A percentile compares a stretch with the other conserved stretches of the same genome.
phyloP scores from a whole-genome alignment of 116 monocot species.

The Posidonia oceanica region DNA sequence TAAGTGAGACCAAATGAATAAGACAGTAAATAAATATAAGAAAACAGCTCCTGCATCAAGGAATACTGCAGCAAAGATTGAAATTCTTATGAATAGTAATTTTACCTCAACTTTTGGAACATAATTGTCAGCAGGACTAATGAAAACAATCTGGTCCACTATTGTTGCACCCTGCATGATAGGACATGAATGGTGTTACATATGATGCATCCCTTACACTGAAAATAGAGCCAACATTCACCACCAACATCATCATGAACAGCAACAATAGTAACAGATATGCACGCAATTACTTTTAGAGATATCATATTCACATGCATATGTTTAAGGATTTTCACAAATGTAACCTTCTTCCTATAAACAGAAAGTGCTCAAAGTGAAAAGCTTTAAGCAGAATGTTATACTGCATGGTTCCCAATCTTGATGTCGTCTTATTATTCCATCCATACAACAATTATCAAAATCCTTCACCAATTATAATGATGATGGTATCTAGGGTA shows the following conservation, averaged over 20 bases:
- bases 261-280: background rate
- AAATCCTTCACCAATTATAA: too few species aligned
- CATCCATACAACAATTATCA: too few species aligned
- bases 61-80: background rate
- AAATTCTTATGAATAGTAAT: background rate
- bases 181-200: background rate
- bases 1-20: background rate
- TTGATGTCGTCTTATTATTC: too few species aligned
- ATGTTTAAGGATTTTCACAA: too few species aligned
- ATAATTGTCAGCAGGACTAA: constrained; percentile 43
- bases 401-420: too few species aligned
- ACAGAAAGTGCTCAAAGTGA: too few species aligned
- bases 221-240: background rate
- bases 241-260: background rate
- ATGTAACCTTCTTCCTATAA: too few species aligned
- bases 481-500: too few species aligned
- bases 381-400: too few species aligned
- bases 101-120: constrained; percentile 14
- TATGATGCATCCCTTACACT: too few species aligned
- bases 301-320: too few species aligned
- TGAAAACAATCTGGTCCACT: constrained; percentile 71
- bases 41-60: background rate
- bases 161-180: constrained; percentile 67
- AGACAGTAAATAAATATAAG: background rate
- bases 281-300: background rate